Conservation (phyloP, 352 stramenopile genomes). For the Phytophthora citrophthora region DNA sequence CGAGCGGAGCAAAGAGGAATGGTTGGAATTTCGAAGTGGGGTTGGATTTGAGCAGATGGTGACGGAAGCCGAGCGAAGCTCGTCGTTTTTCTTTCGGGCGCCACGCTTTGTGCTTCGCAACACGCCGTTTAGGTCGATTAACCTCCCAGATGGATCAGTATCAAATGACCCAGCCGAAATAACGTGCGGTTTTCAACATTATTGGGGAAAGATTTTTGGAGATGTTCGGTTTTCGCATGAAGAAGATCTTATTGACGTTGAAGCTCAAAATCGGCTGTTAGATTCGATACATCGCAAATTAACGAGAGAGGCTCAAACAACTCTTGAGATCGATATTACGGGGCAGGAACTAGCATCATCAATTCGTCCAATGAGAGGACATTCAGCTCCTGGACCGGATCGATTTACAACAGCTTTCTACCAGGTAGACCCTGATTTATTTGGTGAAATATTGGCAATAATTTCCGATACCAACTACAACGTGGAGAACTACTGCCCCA, state of each 20-base stretch:
- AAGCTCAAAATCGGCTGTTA: neutral
- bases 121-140: slow-evolving; percentile 2
- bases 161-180: slow-evolving; percentile 2
- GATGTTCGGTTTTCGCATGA: neutral
- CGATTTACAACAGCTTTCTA: slow-evolving; percentile 7
- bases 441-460: neutral
- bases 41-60: slow-evolving; percentile 6
- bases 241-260: neutral
- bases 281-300: slow-evolving; percentile 1
- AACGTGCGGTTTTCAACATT: neutral
- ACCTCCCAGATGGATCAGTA: neutral
- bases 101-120: slow-evolving; percentile 3
- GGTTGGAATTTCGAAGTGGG: neutral
- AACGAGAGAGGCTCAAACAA: neutral
- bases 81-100: slow-evolving; percentile 1
- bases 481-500: neutral
- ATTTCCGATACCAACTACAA: slow-evolving; percentile 3
- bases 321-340: neutral
- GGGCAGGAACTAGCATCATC: neutral
- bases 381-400: neutral
- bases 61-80: neutral
- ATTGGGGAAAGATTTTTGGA: slow-evolving; percentile 9
- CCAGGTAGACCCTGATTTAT: neutral
- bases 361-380: too few species aligned
- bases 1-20: neutral